phyloP scores from a whole-genome alignment of 352 stramenopile species.

The Phytophthora cactorum region DNA sequence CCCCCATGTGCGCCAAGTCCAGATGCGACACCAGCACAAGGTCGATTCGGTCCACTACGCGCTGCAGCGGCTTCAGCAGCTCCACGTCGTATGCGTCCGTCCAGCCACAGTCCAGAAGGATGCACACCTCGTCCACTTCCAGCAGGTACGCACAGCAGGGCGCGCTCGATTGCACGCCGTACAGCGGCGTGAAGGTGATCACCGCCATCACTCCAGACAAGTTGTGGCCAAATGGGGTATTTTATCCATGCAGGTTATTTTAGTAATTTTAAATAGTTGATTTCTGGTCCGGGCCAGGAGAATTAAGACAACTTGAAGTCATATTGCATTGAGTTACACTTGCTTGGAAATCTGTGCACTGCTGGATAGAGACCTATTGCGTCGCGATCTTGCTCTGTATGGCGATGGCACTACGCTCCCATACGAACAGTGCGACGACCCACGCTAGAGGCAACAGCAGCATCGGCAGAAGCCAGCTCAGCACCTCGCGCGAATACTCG shows the following conservation, averaged over 20 bases:
- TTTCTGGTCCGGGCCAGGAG: neutral
- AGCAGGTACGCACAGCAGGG: constrained; percentile 89
- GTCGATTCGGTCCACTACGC: constrained; percentile 86
- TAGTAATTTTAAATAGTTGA: neutral
- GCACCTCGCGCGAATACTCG: constrained; percentile 37
- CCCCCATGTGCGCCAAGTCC: constrained; percentile 91
- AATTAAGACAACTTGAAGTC: neutral
- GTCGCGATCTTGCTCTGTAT: constrained; percentile 40
- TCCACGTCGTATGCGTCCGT: constrained; percentile 89
- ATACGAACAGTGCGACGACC: constrained; percentile 53
- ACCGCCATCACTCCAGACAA: constrained; percentile 65
- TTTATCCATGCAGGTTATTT: neutral
- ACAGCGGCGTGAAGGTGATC: constrained; percentile 92
- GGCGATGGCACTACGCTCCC: constrained; percentile 41
- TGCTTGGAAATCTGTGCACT: too few species aligned
- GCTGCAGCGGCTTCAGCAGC: constrained; percentile 82
- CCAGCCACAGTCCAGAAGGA: constrained; percentile 92
- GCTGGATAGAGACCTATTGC: neutral
- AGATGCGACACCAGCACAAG: constrained; percentile 91
- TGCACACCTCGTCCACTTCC: constrained; percentile 92
- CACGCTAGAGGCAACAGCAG: constrained; percentile 54
- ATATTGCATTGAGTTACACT: too few species aligned
- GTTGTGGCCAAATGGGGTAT: neutral
- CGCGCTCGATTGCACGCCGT: constrained; percentile 83
- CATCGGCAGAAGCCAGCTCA: constrained; percentile 55